Evolutionary conservation across 768 basidiomycete genomes (phyloP).

Genomic region (Lactifluus pinguis): DNA sequence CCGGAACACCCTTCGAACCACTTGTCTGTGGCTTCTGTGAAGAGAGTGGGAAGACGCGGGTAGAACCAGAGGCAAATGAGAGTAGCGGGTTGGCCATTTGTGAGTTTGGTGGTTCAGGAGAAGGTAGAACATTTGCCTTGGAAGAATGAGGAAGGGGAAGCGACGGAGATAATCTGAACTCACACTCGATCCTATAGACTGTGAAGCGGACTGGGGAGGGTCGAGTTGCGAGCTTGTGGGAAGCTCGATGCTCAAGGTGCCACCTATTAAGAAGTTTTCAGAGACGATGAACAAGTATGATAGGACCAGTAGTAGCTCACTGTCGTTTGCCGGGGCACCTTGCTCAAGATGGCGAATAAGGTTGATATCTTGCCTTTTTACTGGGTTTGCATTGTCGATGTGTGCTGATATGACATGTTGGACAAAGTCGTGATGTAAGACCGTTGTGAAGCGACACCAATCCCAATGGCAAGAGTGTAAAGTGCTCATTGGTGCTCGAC

Average conservation of each 20-base stretch:
- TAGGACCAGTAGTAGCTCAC: background rate
- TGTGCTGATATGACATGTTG: conserved; percentile 9
- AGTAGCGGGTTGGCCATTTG: background rate
- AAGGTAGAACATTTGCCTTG: background rate
- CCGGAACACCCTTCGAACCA: background rate
- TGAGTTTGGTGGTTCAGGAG: background rate
- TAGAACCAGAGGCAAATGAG: conserved; percentile 4
- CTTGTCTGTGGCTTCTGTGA: background rate
- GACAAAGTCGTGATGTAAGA: conserved; percentile 2
- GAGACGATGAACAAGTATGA: background rate
- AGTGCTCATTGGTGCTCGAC: background rate
- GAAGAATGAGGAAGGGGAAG: background rate
- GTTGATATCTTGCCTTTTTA: conserved; percentile 8
- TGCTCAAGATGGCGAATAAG: conserved; percentile 13
- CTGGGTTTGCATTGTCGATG: conserved; percentile 11
- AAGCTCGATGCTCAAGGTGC: background rate
- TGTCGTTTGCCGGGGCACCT: background rate
- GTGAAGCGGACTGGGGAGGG: background rate
- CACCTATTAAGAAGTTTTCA: background rate
- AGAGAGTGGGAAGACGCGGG: background rate
- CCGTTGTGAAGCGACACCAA: conserved; percentile 14
- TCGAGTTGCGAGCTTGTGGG: background rate
- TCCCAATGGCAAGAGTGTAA: conserved; percentile 17
- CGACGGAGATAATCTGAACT: background rate
- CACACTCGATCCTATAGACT: background rate